Evolutionary conservation across 208 protist genomes (phyloP), one percentile per base, ranked within the genome.

Genomic region (Leishmania gerbilli): DNA sequence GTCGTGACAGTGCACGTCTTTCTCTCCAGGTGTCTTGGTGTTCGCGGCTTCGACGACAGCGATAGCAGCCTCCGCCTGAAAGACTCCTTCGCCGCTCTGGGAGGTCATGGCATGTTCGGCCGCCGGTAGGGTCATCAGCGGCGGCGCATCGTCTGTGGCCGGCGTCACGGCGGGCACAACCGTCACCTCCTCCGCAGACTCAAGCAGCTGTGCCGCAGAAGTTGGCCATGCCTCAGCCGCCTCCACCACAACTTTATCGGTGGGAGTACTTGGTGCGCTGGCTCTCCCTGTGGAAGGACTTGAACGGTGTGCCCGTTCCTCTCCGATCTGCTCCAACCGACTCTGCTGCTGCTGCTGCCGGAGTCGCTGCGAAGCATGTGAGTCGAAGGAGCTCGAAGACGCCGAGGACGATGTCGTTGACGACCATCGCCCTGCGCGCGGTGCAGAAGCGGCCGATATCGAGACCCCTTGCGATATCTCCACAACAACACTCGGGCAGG

Each of bases 181-280:
- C 3, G 55, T 76, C 24, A 84, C 65, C 1, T 79, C 80, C 31
- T 84, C 75, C 7, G 67, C 80, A 62, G 19, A 56, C 2, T 76
- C 15, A n/a, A 79, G 74, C 75, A 60, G 67, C 60, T 45, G 74
- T 37, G 65, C 40, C 19, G 67, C 56, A 24, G 74, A 60, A 27
- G 74, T 37, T 2, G 74, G 67, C 47, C 51, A 47, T 27, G 31
- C 64, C 24, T 56, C 80, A n/a, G 62, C 67, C 24, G 45, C 75
- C 27, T 40, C 49, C n/a, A 42, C 55, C 21, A 27, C 74, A 34
- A 21, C 40, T 17, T 65, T 49, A 8, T 34, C 21, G 21, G 42
- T 34, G 68, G 7, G 68, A 17, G 68, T 47, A 24, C 24, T 72
- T 6, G 68, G 27, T 72, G 68, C 2, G 31, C 19, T 8, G 24